Conservation (phyloP, 2,329 filamentous ascomycete species). For the Fonsecaea monophora region DNA sequence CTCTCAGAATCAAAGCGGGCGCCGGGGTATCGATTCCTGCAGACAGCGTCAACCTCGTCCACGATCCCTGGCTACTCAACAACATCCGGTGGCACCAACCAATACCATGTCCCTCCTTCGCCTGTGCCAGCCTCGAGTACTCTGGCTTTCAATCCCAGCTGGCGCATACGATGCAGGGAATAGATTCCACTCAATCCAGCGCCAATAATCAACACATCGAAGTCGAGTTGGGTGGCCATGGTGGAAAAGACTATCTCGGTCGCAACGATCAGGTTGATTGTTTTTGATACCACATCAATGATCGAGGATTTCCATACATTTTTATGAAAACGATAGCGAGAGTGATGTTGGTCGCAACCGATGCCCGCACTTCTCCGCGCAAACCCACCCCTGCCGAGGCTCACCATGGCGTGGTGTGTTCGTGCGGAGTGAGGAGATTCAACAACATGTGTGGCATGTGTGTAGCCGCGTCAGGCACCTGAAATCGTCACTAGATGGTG, state of each 20-base stretch:
- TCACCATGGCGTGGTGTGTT: background rate
- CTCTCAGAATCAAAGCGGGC: constrained; percentile 47
- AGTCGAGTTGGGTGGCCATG: constrained; percentile 41
- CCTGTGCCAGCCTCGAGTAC: constrained; percentile 25
- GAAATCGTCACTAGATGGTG: no score
- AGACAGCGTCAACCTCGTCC: background rate
- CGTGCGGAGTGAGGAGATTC: constrained; percentile 4
- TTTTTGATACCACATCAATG: background rate
- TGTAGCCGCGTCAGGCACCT: no score
- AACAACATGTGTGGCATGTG: background rate
- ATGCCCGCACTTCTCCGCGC: constrained; percentile 5
- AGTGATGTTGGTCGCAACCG: background rate
- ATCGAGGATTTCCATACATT: background rate
- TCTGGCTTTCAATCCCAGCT: constrained; percentile 50
- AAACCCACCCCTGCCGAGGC: background rate
- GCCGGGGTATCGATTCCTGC: constrained; percentile 32
- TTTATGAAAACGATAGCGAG: background rate
- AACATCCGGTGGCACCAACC: constrained; percentile 9
- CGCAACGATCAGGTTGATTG: background rate
- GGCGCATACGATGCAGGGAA: constrained; percentile 50
- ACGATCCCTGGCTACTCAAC: background rate
- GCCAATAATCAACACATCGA: constrained; percentile 51
- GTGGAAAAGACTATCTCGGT: background rate
- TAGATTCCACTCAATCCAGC: constrained; percentile 55
- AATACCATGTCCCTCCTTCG: constrained; percentile 26